A percentile compares a stretch with the other conserved stretches of the same genome.
Conservation (phyloP, 352 stramenopile species). For the Phytophthora rubi region DNA sequence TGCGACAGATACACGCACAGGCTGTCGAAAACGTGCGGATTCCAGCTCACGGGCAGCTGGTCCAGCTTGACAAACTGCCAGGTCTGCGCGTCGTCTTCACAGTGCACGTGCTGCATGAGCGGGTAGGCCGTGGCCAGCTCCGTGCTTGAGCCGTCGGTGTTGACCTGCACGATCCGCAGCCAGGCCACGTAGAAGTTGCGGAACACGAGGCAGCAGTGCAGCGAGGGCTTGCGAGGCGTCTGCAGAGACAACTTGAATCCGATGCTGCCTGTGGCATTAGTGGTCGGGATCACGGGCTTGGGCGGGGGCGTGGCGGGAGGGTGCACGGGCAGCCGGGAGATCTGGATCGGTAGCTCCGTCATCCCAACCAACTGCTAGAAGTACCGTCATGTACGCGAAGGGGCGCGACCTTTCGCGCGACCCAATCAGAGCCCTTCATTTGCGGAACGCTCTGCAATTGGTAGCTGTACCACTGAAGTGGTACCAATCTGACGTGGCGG, state of each 20-base stretch:
- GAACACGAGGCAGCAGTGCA: conserved; percentile 52
- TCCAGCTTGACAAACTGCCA: conserved; percentile 70
- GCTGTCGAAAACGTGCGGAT: conserved; percentile 45
- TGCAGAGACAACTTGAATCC: conserved; percentile 54
- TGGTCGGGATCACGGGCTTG: conserved; percentile 9
- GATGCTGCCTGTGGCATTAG: conserved; percentile 37
- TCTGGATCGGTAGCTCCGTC: conserved; percentile 36
- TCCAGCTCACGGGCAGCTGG: conserved; percentile 44
- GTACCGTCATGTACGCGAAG: conserved; percentile 21
- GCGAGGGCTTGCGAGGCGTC: conserved; percentile 13
- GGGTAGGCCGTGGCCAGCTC: conserved; percentile 48
- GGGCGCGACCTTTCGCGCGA: conserved; percentile 23
- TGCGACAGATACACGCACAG: conserved; percentile 68
- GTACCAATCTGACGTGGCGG: conserved; percentile 8
- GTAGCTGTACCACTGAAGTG: conserved; percentile 2
- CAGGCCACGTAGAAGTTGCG: conserved; percentile 75
- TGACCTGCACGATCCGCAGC: conserved; percentile 59
- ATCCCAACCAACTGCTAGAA: conserved; percentile 11
- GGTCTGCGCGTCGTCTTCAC: conserved; percentile 73
- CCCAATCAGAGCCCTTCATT: conserved; percentile 29
- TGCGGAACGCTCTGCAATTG: conserved; percentile 21
- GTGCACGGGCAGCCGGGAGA: conserved; percentile 23
- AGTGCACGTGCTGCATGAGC: conserved; percentile 68
- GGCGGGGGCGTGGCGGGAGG: neutral
- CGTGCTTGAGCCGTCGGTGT: conserved; percentile 45